Evolutionary conservation across 2,329 filamentous ascomycete genomes (phyloP).

Genomic region (Calonectria fujianensis): DNA sequence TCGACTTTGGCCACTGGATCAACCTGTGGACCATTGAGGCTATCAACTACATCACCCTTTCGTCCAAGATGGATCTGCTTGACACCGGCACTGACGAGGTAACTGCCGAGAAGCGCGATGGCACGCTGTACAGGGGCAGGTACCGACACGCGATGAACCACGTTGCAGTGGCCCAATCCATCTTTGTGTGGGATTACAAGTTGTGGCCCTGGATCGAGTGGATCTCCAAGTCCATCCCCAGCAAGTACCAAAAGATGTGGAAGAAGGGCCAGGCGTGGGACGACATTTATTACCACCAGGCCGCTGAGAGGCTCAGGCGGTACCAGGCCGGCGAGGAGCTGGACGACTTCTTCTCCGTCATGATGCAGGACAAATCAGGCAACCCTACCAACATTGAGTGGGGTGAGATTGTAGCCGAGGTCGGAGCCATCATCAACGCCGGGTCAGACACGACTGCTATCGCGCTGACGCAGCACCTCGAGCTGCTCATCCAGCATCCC

Average conservation of each 20-base stretch:
- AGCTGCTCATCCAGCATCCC: conserved; percentile 69
- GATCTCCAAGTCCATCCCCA: conserved; percentile 67
- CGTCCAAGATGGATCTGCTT: conserved; percentile 68
- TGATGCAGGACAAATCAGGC: conserved; percentile 69
- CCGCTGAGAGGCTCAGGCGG: conserved; percentile 50
- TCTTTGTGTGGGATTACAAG: conserved; percentile 70
- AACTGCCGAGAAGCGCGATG: conserved; percentile 64
- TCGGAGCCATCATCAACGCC: conserved; percentile 70
- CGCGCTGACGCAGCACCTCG: conserved; percentile 71
- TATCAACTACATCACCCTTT: conserved; percentile 73
- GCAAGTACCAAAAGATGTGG: conserved; percentile 54
- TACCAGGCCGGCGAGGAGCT: conserved; percentile 68
- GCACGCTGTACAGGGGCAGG: conserved; percentile 64
- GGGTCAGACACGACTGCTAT: conserved; percentile 68
- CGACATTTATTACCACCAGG: conserved; percentile 61
- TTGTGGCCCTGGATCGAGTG: conserved; percentile 69
- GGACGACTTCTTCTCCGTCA: conserved; percentile 73
- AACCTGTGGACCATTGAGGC: conserved; percentile 74
- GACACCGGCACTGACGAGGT: conserved; percentile 67
- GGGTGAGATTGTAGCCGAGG: conserved; percentile 74
- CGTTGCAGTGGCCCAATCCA: conserved; percentile 68
- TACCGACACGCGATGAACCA: conserved; percentile 70
- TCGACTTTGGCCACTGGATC: conserved; percentile 69
- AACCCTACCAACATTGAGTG: conserved; percentile 65
- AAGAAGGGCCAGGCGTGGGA: conserved; percentile 61